phyloP scores from a whole-genome alignment of 345 rosid genomes.

The Erysimum cheiranthoides region DNA sequence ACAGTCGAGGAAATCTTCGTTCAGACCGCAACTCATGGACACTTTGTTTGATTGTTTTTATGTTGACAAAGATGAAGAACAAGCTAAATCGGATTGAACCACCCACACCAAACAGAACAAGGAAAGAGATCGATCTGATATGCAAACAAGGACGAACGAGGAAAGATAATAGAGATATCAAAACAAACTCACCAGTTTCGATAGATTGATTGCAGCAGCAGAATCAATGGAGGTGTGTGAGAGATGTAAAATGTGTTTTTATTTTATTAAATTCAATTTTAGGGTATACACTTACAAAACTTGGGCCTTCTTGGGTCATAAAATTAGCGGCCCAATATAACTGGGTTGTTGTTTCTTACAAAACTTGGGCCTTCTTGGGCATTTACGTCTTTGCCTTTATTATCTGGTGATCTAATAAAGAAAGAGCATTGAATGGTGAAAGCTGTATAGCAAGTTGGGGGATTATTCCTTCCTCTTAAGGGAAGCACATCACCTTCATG shows the following conservation, averaged over 20 bases:
- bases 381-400: neutral
- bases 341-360: neutral
- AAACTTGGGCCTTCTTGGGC: no score
- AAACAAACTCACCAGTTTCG: slow-evolving; percentile 19
- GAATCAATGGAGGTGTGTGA: neutral
- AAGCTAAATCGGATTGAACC: neutral
- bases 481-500: slow-evolving; percentile 16
- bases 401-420: neutral
- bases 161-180: neutral
- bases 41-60: neutral
- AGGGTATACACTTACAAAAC: neutral
- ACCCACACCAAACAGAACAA: neutral
- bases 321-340: neutral
- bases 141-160: neutral
- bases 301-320: slow-evolving; percentile 3
- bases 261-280: neutral
- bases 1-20: slow-evolving; percentile 61
- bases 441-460: slow-evolving; percentile 33
- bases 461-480: slow-evolving; percentile 9
- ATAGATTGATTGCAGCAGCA: slow-evolving; percentile 8
- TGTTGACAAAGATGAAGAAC: slow-evolving; percentile 13
- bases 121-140: neutral
- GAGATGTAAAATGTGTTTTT: neutral
- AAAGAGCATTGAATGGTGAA: slow-evolving; percentile 30
- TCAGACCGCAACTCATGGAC: neutral